phyloP scores from a whole-genome alignment of 1,284 basidiomycete genomes.

The Anthracocystis setariae region DNA sequence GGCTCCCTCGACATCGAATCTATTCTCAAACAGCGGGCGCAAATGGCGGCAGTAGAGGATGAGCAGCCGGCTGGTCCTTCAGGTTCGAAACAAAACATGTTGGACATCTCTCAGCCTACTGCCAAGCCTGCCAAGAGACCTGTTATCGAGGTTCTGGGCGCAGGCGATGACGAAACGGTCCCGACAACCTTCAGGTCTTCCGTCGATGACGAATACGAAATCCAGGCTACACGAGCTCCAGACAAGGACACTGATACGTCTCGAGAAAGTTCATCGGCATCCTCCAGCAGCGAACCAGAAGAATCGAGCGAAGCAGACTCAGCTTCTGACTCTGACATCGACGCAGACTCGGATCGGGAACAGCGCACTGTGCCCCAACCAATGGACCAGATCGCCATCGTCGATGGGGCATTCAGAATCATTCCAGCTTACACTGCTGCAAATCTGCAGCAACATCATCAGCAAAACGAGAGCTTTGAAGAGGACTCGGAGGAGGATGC shows the following conservation, averaged over 20 bases:
- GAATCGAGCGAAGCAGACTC: conserved; percentile 8
- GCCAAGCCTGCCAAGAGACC: conserved; percentile 17
- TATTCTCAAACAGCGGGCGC: conserved; percentile 41
- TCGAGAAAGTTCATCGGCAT: neutral
- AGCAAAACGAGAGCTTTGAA: conserved; percentile 6
- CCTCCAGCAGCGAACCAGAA: conserved; percentile 8
- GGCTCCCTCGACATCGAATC: conserved; percentile 42
- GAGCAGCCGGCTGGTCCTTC: conserved; percentile 11
- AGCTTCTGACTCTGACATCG: conserved; percentile 4
- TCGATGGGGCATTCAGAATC: conserved; percentile 32
- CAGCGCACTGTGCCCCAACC: conserved; percentile 12
- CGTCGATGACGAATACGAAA: neutral
- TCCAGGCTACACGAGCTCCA: neutral
- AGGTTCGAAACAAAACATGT: conserved; percentile 10
- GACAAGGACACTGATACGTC: conserved; percentile 9
- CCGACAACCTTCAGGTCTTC: neutral
- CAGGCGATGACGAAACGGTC: neutral
- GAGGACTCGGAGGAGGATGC: conserved; percentile 2
- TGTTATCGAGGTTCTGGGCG: conserved; percentile 27
- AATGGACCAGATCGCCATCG: conserved; percentile 38
- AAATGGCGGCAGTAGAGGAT: conserved; percentile 15
- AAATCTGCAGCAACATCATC: neutral
- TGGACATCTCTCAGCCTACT: conserved; percentile 18
- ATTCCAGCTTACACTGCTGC: conserved; percentile 13
- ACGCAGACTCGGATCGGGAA: neutral